phyloP scores from a whole-genome alignment of 176 grass and related monocot genomes.

The Oryza officinalis region DNA sequence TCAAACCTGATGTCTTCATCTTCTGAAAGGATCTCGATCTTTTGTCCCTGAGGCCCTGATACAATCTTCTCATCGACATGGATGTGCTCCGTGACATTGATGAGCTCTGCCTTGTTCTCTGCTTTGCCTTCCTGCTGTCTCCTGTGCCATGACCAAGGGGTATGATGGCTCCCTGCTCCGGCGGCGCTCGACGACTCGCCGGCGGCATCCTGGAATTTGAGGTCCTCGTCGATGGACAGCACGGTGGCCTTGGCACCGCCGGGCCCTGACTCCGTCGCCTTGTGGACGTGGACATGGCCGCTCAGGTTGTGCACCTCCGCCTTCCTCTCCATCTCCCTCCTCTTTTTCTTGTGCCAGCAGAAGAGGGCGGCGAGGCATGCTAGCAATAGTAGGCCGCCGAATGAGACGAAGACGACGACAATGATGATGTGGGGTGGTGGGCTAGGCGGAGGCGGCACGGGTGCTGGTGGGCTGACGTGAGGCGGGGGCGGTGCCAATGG shows the following conservation, averaged over 20 bases:
- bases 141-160: slow-evolving; percentile 49
- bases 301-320: slow-evolving; percentile 54
- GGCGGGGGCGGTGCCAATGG: slow-evolving; percentile 32
- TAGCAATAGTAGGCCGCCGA: slow-evolving; percentile 63
- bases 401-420: slow-evolving; percentile 68
- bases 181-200: slow-evolving; percentile 2
- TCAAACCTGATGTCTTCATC: slow-evolving; percentile 53
- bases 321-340: slow-evolving; percentile 36
- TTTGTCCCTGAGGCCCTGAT: slow-evolving; percentile 38
- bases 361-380: slow-evolving; percentile 60
- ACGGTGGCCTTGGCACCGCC: slow-evolving; percentile 34
- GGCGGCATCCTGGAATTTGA: slow-evolving; percentile 50
- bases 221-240: slow-evolving; percentile 64
- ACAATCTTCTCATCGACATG: slow-evolving; percentile 50
- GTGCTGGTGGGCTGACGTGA: slow-evolving; percentile 16
- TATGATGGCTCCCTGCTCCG: background rate
- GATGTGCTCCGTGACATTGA: slow-evolving; percentile 42
- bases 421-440: slow-evolving; percentile 58
- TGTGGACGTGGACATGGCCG: slow-evolving; percentile 61
- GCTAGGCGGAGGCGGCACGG: slow-evolving; percentile 42
- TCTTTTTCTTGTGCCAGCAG: slow-evolving; percentile 75
- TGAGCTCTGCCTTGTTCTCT: slow-evolving; percentile 35
- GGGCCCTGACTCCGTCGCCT: slow-evolving; percentile 35
- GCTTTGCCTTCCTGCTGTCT: slow-evolving; percentile 35
- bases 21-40: slow-evolving; percentile 42